phyloP scores from a whole-genome alignment of 1,284 basidiomycete genomes.

The Ceratobasidium papillatum region DNA sequence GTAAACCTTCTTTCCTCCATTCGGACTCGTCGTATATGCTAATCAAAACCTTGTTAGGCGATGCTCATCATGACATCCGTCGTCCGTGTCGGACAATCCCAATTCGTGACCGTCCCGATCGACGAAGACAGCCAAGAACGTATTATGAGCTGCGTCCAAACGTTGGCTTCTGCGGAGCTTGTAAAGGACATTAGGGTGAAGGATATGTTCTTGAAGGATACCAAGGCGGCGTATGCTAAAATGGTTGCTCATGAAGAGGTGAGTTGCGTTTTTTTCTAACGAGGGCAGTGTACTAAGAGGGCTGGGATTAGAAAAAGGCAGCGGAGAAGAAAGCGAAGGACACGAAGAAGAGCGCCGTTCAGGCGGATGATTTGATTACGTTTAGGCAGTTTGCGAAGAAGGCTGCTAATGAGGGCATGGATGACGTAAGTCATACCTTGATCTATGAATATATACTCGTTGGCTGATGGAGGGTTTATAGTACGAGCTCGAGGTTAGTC shows the following conservation, averaged over 20 bases:
- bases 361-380: constrained; percentile 91
- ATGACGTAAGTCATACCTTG: constrained; percentile 68
- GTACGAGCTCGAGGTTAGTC: constrained; percentile 89
- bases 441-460: not conserved
- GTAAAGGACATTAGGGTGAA: constrained; percentile 69
- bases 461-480: constrained; percentile 51
- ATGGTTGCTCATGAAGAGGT: constrained; percentile 95
- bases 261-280: constrained; percentile 5
- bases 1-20: constrained; percentile 53
- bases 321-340: constrained; percentile 88
- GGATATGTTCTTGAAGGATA: constrained; percentile 92
- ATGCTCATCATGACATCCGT: constrained; percentile 99
- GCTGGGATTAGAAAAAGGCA: constrained; percentile 71
- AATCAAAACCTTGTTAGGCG: constrained; percentile 59
- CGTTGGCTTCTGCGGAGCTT: constrained; percentile 73
- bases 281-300: not conserved
- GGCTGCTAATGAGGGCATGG: constrained; percentile 75
- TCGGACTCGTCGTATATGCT: not conserved
- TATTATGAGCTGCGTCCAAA: constrained; percentile 96
- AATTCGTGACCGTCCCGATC: constrained; percentile 91
- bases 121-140: constrained; percentile 98
- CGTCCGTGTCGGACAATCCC: constrained; percentile 96
- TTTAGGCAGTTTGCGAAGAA: constrained; percentile 98
- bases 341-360: constrained; percentile 76
- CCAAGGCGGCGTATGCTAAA: constrained; percentile 91